These are phyloP conservation scores for Carallia brachiata DNA, from an alignment of 345 rosid genomes.

Conservation along the genomic window DNA sequence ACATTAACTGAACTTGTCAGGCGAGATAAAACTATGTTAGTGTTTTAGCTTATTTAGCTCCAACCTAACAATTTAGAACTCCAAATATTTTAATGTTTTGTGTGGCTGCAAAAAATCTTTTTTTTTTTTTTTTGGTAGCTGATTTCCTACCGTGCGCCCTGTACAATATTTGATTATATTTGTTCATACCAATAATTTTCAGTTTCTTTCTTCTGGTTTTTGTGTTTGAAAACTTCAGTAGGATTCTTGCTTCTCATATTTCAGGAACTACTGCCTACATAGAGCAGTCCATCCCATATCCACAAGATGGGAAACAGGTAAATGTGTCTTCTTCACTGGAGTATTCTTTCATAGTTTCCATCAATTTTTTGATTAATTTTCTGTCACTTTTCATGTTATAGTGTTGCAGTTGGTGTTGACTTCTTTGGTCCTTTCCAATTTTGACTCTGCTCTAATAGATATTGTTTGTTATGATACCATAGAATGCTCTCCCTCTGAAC, in stretches of 20 bases:
- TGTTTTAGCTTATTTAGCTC: neutral
- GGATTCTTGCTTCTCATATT: conserved; percentile 17
- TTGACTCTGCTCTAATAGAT: too few species aligned
- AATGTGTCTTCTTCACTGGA: conserved; percentile 7
- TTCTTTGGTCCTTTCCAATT: too few species aligned
- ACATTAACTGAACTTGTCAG: too few species aligned
- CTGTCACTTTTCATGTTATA: neutral
- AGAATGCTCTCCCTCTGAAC: too few species aligned
- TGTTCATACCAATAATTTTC: neutral
- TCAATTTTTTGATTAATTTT: neutral
- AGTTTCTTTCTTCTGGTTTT: neutral
- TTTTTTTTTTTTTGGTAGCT: neutral
- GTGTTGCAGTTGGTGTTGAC: too few species aligned
- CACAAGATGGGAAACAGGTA: conserved; percentile 83
- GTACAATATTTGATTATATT: neutral
- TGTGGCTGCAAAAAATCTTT: neutral
- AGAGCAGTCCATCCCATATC: conserved; percentile 70
- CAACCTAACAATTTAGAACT: neutral
- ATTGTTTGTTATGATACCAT: too few species aligned
- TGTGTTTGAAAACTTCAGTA: conserved; percentile 3
- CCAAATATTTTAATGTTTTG: neutral
- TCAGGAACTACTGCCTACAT: conserved; percentile 67
- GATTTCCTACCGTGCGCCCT: neutral
- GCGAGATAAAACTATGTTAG: neutral
- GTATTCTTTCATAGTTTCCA: neutral